Evolutionary conservation across 805 yeast species (phyloP), one percentile per base, ranked within the genome.

Genomic region (Peterozyma xylosa): DNA sequence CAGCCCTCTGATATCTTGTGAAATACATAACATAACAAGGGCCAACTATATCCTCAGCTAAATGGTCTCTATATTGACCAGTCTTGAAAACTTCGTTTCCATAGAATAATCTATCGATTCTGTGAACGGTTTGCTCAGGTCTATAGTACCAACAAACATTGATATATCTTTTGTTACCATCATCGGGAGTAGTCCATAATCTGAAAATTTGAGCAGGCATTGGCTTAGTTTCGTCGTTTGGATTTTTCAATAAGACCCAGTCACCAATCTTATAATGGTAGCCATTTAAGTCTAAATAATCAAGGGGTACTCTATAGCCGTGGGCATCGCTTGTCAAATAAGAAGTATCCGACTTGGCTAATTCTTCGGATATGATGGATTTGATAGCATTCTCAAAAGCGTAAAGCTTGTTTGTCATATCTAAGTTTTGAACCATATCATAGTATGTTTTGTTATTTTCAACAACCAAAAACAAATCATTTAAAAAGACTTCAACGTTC

Each of bases 71-170:
- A 65, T 91, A 93, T 67, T 91, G 97, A 39, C 96, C 96, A 1
- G 96, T 84, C 64, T 93, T 93, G 63, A 91, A 88, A 33, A 93
- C 98, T 66, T 93, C 99, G 59, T 93, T 89, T 53, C 83, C 88
- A 65, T 86, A 87, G 61, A 93, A 93, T 45, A 89, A 66, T 56
- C 96, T 73, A 64, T 93, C 98, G 37, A 74, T 83, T 53, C 95
- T 76, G 63, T 93, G 99, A 38, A 93, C 95, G 0, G 99, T 93
- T 71, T 95, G 97, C 61, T 93, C 98, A 1, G 99, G 96, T 53
- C 98, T 79, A 57, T 87, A 84, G 64, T 91, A 93, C 99, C 98
- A 93, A 68, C 98, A 93, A 35, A 87, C 96, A 59, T 93, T 91
- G 57, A 90, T 76, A 80, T 90, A 90, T 48, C 82, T 76, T 54